phyloP scores from a whole-genome alignment of 1,139 yeast species.

The Williopsis jadinii region DNA sequence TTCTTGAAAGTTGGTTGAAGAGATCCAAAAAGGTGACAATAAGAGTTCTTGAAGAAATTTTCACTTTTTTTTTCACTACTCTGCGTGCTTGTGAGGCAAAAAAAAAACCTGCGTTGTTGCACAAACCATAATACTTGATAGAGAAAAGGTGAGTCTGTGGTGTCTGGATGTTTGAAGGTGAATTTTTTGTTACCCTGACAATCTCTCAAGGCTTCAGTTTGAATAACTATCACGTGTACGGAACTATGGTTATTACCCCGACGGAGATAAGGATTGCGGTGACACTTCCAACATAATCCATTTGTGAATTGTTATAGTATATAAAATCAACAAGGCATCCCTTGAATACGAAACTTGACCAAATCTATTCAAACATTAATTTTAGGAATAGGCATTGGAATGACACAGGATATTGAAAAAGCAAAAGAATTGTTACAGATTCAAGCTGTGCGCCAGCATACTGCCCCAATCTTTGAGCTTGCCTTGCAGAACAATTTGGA shows the following conservation, averaged over 20 bases:
- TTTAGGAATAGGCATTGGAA: not conserved
- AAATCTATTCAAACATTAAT: not conserved
- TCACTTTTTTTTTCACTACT: constrained; percentile 9
- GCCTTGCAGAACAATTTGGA: constrained; percentile 29
- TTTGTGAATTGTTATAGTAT: too few species aligned
- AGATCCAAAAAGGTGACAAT: not conserved
- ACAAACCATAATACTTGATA: not conserved
- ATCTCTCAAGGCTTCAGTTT: not conserved
- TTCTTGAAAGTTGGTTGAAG: constrained; percentile 21
- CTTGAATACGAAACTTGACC: too few species aligned
- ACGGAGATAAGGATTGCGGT: constrained; percentile 6
- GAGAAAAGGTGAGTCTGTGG: constrained; percentile 15
- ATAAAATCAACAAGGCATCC: too few species aligned
- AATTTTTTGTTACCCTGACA: not conserved
- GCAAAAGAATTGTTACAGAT: constrained; percentile 35
- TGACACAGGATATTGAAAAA: constrained; percentile 3
- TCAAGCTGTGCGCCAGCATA: constrained; percentile 45
- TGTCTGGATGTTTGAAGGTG: constrained; percentile 13
- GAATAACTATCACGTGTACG: too few species aligned
- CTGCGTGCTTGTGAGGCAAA: too few species aligned
- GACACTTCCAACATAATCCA: too few species aligned
- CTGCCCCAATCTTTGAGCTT: constrained; percentile 33
- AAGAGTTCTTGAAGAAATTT: constrained; percentile 7
- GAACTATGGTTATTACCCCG: constrained; percentile 1
- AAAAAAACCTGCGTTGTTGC: not conserved